phyloP scores from a whole-genome alignment of 2,329 filamentous ascomycete genomes.

The Fusarium metavorans region DNA sequence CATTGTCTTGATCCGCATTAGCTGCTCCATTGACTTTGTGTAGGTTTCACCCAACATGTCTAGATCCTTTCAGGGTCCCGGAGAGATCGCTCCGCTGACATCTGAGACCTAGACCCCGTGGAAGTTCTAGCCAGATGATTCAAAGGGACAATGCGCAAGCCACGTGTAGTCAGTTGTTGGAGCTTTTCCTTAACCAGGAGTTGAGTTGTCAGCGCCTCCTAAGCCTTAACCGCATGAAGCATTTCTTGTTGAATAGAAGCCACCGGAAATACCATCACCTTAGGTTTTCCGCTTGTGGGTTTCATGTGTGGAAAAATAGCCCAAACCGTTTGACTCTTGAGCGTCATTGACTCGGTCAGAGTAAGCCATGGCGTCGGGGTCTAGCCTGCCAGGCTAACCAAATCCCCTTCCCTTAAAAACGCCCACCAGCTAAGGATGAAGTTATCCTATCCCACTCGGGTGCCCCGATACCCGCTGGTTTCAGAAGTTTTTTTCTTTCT shows the following conservation, averaged over 20 bases:
- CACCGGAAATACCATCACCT: not conserved
- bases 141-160: not conserved
- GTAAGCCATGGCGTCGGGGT: not conserved
- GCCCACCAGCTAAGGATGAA: not conserved
- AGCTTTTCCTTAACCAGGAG: not conserved
- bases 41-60: not conserved
- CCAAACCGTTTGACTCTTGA: not conserved
- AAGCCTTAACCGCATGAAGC: not conserved
- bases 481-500: not conserved
- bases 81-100: conserved; percentile 22
- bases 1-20: conserved; percentile 19
- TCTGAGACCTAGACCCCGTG: conserved; percentile 15
- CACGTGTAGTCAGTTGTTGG: not conserved
- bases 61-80: conserved; percentile 1
- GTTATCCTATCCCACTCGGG: conserved; percentile 11
- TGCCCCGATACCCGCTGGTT: conserved; percentile 20
- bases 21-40: not conserved
- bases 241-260: not conserved
- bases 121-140: conserved; percentile 1
- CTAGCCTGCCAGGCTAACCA: not conserved
- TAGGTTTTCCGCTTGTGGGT: not conserved
- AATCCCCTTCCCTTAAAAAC: conserved; percentile 3
- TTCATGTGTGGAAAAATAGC: not conserved
- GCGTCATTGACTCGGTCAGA: not conserved
- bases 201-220: not conserved